Conservation (phyloP, 2,329 filamentous ascomycete species). For the Pseudocercospora macadamiae region DNA sequence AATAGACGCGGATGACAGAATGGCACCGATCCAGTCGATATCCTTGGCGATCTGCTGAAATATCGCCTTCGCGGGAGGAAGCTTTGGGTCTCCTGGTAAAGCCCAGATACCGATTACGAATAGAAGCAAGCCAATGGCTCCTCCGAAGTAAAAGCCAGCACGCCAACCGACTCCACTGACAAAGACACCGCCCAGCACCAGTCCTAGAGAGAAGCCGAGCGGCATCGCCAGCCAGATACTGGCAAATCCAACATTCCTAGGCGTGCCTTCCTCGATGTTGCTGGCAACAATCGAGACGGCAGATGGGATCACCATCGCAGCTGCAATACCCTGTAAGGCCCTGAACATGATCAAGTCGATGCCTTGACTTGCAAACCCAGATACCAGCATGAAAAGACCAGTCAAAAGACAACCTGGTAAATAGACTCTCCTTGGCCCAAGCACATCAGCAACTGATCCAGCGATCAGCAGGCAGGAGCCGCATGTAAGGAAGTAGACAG, state of each 20-base stretch:
- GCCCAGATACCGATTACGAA: conserved; percentile 44
- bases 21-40: conserved; percentile 58
- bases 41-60: conserved; percentile 41
- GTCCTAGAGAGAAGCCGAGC: conserved; percentile 55
- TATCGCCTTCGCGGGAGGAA: conserved; percentile 29
- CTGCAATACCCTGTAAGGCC: conserved; percentile 27
- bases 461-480: conserved; percentile 55
- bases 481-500: conserved; percentile 47
- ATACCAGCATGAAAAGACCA: conserved; percentile 44
- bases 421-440: conserved; percentile 53
- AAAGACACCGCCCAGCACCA: conserved; percentile 56
- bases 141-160: conserved; percentile 53
- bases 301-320: conserved; percentile 43
- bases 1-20: conserved; percentile 50
- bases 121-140: conserved; percentile 46
- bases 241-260: conserved; percentile 57
- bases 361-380: conserved; percentile 44
- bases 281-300: conserved; percentile 54
- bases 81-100: conserved; percentile 38
- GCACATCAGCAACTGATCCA: conserved; percentile 56
- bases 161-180: conserved; percentile 55
- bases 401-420: conserved; percentile 43
- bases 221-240: conserved; percentile 54
- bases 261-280: conserved; percentile 50
- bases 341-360: conserved; percentile 31